Evolutionary conservation across 2,329 filamentous ascomycete species (phyloP).

Genomic region (Fusarium penzigii): DNA sequence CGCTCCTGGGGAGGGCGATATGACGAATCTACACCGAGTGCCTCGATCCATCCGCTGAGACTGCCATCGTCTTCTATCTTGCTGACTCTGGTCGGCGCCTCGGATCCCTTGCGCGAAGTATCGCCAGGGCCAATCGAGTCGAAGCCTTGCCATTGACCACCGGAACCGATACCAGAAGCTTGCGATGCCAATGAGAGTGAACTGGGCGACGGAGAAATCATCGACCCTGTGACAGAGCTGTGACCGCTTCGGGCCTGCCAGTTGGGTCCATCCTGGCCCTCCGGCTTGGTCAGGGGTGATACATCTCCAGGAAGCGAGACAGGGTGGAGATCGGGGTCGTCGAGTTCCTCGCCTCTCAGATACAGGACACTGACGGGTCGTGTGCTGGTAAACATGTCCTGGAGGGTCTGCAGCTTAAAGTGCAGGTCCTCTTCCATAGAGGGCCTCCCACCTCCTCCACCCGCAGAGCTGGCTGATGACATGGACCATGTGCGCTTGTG

Average conservation of each 20-base stretch:
- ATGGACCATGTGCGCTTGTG: slow-evolving; percentile 96
- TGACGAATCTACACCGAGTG: slow-evolving; percentile 81
- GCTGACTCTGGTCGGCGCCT: slow-evolving; percentile 54
- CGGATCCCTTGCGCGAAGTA: slow-evolving; percentile 45
- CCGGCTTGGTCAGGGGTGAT: slow-evolving; percentile 58
- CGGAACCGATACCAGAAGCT: slow-evolving; percentile 43
- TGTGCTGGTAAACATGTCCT: slow-evolving; percentile 89
- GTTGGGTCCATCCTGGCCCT: slow-evolving; percentile 46
- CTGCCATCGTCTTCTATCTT: slow-evolving; percentile 63
- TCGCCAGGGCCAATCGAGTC: slow-evolving; percentile 55
- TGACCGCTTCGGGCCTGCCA: slow-evolving; percentile 56
- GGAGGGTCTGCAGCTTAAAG: slow-evolving; percentile 73
- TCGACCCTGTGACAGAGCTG: slow-evolving; percentile 60
- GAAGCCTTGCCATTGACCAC: slow-evolving; percentile 58
- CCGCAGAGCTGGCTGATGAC: slow-evolving; percentile 71
- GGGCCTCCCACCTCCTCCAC: slow-evolving; percentile 44
- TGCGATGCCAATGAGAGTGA: slow-evolving; percentile 64
- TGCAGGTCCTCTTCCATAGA: slow-evolving; percentile 74
- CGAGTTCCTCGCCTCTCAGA: slow-evolving; percentile 72
- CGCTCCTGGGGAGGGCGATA: slow-evolving; percentile 80
- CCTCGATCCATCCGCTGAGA: slow-evolving; percentile 84
- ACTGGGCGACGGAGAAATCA: slow-evolving; percentile 68
- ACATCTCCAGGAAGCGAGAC: slow-evolving; percentile 71
- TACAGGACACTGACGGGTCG: slow-evolving; percentile 77
- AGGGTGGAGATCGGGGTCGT: slow-evolving; percentile 78